Percentiles rank a stretch among this genome's conserved stretches.
Conservation (phyloP, 225 moss, liverwort and hornwort genomes). For the Pseudoscleropodium purum region DNA sequence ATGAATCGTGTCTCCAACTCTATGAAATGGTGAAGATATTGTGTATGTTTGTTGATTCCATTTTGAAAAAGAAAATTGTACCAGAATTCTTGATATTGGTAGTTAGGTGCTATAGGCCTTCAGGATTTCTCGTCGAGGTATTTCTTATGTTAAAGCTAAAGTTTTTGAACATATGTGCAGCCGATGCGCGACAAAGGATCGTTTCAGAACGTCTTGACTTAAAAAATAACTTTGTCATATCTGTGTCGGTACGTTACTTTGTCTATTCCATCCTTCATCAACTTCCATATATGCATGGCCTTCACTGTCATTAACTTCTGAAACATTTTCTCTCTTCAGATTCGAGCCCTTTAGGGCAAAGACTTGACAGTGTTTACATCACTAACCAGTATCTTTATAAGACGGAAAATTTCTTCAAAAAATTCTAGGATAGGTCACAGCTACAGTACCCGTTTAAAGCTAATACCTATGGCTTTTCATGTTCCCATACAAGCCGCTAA, state of each 20-base stretch:
- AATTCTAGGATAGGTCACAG: background rate
- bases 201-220: conserved; percentile 92
- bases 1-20: background rate
- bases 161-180: conserved; percentile 30
- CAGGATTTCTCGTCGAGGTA: background rate
- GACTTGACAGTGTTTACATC: background rate
- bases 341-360: background rate
- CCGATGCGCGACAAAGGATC: conserved; percentile 94
- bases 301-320: background rate
- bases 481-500: background rate
- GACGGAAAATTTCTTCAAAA: background rate
- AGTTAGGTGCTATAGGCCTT: background rate
- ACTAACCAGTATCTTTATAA: background rate
- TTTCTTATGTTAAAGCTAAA: background rate
- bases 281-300: background rate
- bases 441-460: background rate
- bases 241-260: conserved; percentile 66
- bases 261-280: background rate
- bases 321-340: background rate
- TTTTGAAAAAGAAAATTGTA: background rate
- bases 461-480: background rate
- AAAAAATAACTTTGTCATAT: conserved; percentile 76
- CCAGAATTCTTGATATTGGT: background rate
- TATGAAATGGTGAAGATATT: background rate
- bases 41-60: background rate